Conservation (phyloP, 1,284 basidiomycete genomes). For the Boletus putidus region DNA sequence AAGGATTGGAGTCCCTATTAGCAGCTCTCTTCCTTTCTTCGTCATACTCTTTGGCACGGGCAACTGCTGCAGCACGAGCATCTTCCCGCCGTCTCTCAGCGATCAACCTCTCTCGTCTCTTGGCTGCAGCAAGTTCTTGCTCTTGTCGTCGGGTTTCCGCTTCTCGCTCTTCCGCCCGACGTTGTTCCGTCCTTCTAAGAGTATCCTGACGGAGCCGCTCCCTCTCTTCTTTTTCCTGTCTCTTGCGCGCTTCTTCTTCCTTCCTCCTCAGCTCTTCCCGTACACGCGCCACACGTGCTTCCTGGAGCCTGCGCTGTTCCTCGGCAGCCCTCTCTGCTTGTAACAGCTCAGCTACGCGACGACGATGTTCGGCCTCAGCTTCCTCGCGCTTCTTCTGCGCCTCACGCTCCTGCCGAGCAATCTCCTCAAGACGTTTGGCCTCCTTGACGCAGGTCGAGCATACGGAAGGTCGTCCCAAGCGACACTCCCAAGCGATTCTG, state of each 20-base stretch:
- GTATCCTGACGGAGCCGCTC: neutral
- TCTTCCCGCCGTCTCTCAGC: constrained; percentile 1
- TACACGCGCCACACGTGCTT: neutral
- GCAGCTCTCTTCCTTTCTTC: too few relatives aligned
- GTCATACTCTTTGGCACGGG: too few relatives aligned
- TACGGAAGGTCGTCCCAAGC: neutral
- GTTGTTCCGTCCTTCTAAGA: neutral
- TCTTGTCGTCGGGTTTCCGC: neutral
- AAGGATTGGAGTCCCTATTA: too few relatives aligned
- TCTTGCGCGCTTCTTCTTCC: neutral
- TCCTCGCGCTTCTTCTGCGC: constrained; percentile 3
- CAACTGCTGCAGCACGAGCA: neutral
- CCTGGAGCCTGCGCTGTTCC: neutral
- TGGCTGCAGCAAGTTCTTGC: neutral
- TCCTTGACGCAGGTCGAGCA: constrained; percentile 15
- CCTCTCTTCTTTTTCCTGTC: neutral
- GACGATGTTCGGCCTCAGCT: constrained; percentile 6
- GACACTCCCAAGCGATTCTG: constrained; percentile 19
- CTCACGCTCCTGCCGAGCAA: neutral
- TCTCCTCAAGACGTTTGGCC: neutral
- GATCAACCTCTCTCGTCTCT: neutral
- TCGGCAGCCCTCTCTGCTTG: neutral
- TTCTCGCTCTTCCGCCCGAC: neutral
- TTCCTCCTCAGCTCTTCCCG: neutral
- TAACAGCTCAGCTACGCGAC: neutral